Evolutionary conservation across 2,329 filamentous ascomycete species (phyloP).

Genomic region (Alternaria arbusti): DNA sequence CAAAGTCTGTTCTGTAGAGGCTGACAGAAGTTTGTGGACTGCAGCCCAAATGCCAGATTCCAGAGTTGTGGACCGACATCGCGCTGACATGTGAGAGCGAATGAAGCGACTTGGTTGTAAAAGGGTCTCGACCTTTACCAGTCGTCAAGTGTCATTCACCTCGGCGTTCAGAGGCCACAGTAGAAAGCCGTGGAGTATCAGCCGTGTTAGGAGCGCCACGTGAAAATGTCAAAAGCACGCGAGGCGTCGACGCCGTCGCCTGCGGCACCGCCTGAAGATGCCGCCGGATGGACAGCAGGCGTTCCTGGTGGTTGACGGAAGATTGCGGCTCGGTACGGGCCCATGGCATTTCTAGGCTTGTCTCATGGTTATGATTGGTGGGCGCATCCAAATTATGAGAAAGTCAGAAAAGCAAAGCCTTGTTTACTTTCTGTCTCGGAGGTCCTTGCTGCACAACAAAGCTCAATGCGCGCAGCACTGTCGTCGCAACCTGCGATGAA

Average conservation of each 20-base stretch:
- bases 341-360: conserved; percentile 1
- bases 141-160: conserved; percentile 1
- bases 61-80: not conserved
- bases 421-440: not conserved
- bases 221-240: conserved; percentile 2
- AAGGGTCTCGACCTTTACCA: conserved; percentile 6
- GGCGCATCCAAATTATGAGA: not conserved
- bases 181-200: conserved; percentile 5
- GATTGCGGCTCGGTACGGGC: conserved; percentile 11
- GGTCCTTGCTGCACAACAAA: not conserved
- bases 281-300: not conserved
- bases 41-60: not conserved
- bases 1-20: not conserved
- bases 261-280: not conserved
- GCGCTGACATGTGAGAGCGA: not conserved
- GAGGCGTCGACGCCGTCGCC: not conserved
- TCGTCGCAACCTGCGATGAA: not conserved
- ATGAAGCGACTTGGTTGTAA: not conserved
- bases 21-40: not conserved
- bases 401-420: conserved; percentile 2
- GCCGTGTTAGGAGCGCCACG: conserved; percentile 16
- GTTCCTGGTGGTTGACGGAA: conserved; percentile 5
- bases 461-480: not conserved
- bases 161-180: not conserved
- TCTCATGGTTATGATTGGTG: conserved; percentile 7